Evolutionary conservation across 306 rosid genomes (phyloP), one percentile per base, ranked within the genome.

Genomic region (Aeschynomene evenia): DNA sequence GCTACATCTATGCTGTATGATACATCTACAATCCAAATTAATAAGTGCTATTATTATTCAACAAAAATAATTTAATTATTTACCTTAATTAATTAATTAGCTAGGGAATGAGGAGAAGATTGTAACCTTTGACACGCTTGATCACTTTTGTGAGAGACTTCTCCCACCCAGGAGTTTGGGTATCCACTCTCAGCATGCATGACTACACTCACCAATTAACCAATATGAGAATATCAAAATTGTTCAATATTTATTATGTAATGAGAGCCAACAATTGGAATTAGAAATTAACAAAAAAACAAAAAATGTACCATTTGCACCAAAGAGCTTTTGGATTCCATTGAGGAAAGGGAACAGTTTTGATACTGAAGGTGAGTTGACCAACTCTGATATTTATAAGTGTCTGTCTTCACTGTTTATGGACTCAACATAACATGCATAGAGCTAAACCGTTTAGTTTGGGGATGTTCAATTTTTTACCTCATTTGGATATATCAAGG

Each of bases 1-100:
- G 21, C 2, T 16, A 55, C 24, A 19, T 77, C 73, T 26, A 70
- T 77, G 68, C 5, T 71, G 55, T 34, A 77, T 1, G 77, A 77
- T 9, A 77, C 72, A 61, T 53, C 81, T 77, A 55, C 19, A 52
- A n/a, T n/a, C n/a, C n/a, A n/a, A n/a, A n/a, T n/a, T n/a, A n/a
- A n/a, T n/a, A n/a, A n/a, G n/a, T n/a, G n/a, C n/a, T n/a, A n/a
- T n/a, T n/a, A n/a, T n/a, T n/a, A n/a, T n/a, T n/a, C n/a, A n/a
- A n/a, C n/a, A n/a, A n/a, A n/a, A n/a, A n/a, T n/a, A n/a, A n/a
- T n/a, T n/a, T n/a, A n/a, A n/a, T n/a, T n/a, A n/a, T n/a, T n/a
- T n/a, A n/a, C n/a, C n/a, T n/a, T n/a, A n/a, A n/a, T n/a, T n/a
- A n/a, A n/a, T n/a, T n/a, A n/a, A n/a, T n/a, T n/a, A n/a, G n/a